phyloP scores from a whole-genome alignment of 306 rosid genomes.

The Dalbergia oliveri region DNA sequence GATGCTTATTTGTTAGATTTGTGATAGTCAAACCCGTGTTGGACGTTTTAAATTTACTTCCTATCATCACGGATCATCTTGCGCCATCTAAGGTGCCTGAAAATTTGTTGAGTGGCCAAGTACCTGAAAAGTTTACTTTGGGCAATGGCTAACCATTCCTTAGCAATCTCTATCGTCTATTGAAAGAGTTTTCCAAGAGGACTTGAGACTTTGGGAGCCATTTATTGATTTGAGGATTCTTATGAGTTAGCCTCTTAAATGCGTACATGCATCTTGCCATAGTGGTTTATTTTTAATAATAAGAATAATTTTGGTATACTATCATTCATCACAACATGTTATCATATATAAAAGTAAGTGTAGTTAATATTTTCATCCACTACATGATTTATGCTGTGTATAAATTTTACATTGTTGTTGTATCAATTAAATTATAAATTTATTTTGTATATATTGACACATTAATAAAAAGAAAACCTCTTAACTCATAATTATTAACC shows the following conservation, averaged over 20 bases:
- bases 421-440: too few species aligned
- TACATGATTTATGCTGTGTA: too few species aligned
- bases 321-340: too few species aligned
- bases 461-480: too few species aligned
- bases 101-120: background rate
- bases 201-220: background rate
- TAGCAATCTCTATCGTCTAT: background rate
- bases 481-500: too few species aligned
- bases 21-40: conserved; percentile 14
- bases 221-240: background rate
- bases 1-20: background rate
- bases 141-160: conserved; percentile 4
- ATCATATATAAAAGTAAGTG: too few species aligned
- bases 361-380: too few species aligned
- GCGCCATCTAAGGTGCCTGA: conserved; percentile 6
- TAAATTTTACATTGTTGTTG: too few species aligned
- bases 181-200: background rate
- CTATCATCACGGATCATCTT: conserved; percentile 37
- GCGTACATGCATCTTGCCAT: background rate
- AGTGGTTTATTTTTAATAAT: too few species aligned
- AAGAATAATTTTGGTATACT: too few species aligned
- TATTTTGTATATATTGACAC: too few species aligned
- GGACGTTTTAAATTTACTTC: background rate
- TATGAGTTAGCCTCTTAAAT: background rate
- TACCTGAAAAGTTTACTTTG: background rate